A percentile compares a stretch with the other conserved stretches of the same genome.
These are phyloP conservation scores for Vitis hybrid DNA, from an alignment of 177 flowering plant species.

Conservation along the genomic window DNA sequence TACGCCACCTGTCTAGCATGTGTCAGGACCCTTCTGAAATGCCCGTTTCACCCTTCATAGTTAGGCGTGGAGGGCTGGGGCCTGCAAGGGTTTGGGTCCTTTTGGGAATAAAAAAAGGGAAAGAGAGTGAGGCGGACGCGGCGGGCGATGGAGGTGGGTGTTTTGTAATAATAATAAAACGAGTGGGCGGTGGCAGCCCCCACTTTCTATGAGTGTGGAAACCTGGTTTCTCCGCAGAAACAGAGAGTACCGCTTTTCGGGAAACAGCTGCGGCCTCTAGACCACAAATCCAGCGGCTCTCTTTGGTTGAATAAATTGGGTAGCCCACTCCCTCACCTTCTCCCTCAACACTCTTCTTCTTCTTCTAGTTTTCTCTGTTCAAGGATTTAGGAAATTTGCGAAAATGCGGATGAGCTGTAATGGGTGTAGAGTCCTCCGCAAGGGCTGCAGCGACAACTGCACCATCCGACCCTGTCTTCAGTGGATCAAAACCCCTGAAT, in stretches of 20 bases:
- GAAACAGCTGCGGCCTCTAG: conserved; percentile 51
- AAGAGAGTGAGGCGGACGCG: too few relatives aligned
- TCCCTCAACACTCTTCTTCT: conserved; percentile 19
- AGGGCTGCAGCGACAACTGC: conserved; percentile 85
- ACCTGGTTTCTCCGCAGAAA: conserved; percentile 15
- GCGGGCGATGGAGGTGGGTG: too few relatives aligned
- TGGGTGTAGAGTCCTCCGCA: conserved; percentile 86
- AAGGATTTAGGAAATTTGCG: background rate
- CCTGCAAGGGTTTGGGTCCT: too few relatives aligned
- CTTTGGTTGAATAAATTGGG: background rate
- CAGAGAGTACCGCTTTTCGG: conserved; percentile 8
- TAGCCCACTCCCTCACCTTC: background rate
- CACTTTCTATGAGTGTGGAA: conserved; percentile 22
- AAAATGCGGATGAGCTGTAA: conserved; percentile 91
- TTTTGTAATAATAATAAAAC: too few relatives aligned
- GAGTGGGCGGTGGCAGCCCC: background rate
- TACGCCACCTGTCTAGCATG: background rate
- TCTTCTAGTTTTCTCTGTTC: background rate
- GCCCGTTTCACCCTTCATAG: background rate
- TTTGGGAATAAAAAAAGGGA: too few relatives aligned
- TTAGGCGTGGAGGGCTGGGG: too few relatives aligned
- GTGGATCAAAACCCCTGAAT: conserved; percentile 79
- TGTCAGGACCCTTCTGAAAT: background rate
- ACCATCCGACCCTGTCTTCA: conserved; percentile 79
- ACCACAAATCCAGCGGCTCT: conserved; percentile 39